These are phyloP conservation scores for Akanthomyces dipterigenus DNA, from an alignment of 2,329 filamentous ascomycete genomes.

Conservation along the genomic window DNA sequence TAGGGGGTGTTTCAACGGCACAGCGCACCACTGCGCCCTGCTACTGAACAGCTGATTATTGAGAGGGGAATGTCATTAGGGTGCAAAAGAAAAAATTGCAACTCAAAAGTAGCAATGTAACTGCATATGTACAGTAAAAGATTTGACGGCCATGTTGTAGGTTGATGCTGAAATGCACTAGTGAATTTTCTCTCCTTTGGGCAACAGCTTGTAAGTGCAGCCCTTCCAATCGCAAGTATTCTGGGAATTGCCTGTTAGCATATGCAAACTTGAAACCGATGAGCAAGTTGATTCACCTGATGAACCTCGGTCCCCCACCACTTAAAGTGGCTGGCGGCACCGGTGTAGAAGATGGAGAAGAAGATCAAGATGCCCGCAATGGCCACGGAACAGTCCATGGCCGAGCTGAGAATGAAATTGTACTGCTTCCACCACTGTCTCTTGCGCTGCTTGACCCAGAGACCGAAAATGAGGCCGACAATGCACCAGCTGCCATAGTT, in stretches of 20 bases:
- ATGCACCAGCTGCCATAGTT: slow-evolving; percentile 28
- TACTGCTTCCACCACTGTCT: slow-evolving; percentile 25
- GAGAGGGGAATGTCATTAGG: not conserved
- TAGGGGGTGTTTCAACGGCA: not conserved
- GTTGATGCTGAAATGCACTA: not conserved
- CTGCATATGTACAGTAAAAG: not conserved
- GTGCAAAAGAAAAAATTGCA: not conserved
- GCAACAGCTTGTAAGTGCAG: slow-evolving; percentile 15
- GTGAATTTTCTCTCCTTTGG: slow-evolving; percentile 5
- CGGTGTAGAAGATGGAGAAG: slow-evolving; percentile 26
- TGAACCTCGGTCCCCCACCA: slow-evolving; percentile 26
- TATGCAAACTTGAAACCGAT: no score
- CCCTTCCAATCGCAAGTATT: slow-evolving; percentile 20
- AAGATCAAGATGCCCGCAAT: slow-evolving; percentile 28
- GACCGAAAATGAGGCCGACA: slow-evolving; percentile 23
- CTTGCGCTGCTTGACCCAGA: slow-evolving; percentile 20
- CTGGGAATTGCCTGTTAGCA: slow-evolving; percentile 4
- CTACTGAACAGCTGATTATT: not conserved
- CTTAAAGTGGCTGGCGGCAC: slow-evolving; percentile 19
- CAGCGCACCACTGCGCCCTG: not conserved
- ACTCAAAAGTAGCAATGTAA: not conserved
- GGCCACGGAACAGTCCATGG: slow-evolving; percentile 25
- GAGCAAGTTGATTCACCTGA: slow-evolving; percentile 9
- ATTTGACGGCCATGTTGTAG: not conserved
- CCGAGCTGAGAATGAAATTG: slow-evolving; percentile 27